Evolutionary conservation across 2,329 filamentous ascomycete species (phyloP).

Genomic region (Mariannaea elegans): DNA sequence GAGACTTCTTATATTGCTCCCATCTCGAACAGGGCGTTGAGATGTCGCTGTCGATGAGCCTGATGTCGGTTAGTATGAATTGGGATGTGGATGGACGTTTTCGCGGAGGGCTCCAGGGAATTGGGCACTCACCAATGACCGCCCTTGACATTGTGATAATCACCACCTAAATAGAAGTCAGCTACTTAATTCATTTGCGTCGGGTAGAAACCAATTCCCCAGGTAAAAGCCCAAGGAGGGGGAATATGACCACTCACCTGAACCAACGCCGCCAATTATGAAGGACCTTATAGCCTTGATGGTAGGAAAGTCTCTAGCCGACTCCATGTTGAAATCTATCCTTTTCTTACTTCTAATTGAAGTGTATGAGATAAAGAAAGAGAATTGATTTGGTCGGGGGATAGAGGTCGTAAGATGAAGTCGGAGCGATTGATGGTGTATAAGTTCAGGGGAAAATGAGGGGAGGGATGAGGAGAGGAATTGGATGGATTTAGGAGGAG

Average conservation of each 20-base stretch:
- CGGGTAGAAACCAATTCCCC: background rate
- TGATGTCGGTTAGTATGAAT: constrained; percentile 48
- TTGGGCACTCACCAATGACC: constrained; percentile 65
- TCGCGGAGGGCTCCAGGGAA: background rate
- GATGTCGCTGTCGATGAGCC: constrained; percentile 92
- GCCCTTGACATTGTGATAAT: constrained; percentile 91
- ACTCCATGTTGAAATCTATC: constrained; percentile 50
- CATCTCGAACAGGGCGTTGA: constrained; percentile 92
- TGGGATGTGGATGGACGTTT: background rate
- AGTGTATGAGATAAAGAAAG: constrained; percentile 1
- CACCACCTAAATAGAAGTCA: constrained; percentile 63
- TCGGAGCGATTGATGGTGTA: background rate
- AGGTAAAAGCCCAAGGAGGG: background rate
- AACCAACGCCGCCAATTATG: constrained; percentile 61
- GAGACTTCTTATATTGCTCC: constrained; percentile 85
- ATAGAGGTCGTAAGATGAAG: background rate
- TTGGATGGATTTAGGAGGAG: constrained; percentile 6
- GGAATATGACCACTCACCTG: constrained; percentile 33
- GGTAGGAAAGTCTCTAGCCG: constrained; percentile 70
- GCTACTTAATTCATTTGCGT: background rate
- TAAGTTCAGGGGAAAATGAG: background rate
- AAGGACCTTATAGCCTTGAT: constrained; percentile 81
- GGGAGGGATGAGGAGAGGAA: background rate
- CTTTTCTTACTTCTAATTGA: background rate
- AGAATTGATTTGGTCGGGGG: background rate